phyloP scores from a whole-genome alignment of 495 filamentous ascomycete species.

The Talaromyces stipitatus region DNA sequence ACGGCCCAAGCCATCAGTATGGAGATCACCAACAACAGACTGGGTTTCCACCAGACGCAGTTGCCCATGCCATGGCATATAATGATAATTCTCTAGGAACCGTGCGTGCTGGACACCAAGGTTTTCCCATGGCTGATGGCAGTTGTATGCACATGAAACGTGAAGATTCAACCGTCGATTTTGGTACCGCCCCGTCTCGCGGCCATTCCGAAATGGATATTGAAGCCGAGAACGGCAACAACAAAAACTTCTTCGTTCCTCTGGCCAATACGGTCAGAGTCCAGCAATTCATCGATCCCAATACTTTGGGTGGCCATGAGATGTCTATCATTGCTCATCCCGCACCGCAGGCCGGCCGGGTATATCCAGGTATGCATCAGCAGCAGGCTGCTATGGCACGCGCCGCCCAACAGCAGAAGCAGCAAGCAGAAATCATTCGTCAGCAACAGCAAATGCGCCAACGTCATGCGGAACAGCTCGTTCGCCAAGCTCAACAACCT shows the following conservation, averaged over 20 bases:
- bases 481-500: conserved; percentile 4
- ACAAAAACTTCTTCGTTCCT: conserved; percentile 42
- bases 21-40: conserved; percentile 88
- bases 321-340: conserved; percentile 35
- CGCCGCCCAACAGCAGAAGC: conserved; percentile 61
- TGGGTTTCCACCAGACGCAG: conserved; percentile 69
- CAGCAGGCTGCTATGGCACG: conserved; percentile 78
- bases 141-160: conserved; percentile 46
- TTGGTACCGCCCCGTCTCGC: conserved; percentile 47
- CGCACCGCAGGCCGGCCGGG: conserved; percentile 54
- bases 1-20: conserved; percentile 86
- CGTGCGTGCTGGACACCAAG: conserved; percentile 40
- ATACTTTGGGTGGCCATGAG: conserved; percentile 54
- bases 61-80: conserved; percentile 61
- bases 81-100: conserved; percentile 49
- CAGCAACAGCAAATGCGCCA: conserved; percentile 47
- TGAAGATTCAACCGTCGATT: conserved; percentile 38
- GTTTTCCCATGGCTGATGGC: conserved; percentile 37
- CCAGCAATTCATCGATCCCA: conserved; percentile 61
- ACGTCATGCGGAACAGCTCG: conserved; percentile 21
- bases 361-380: conserved; percentile 88
- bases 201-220: conserved; percentile 49
- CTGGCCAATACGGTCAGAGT: conserved; percentile 23
- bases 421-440: conserved; percentile 54
- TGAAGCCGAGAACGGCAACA: conserved; percentile 53